phyloP scores from a whole-genome alignment of 2,329 filamentous ascomycete genomes.

The Teratosphaeria epicoccoides region DNA sequence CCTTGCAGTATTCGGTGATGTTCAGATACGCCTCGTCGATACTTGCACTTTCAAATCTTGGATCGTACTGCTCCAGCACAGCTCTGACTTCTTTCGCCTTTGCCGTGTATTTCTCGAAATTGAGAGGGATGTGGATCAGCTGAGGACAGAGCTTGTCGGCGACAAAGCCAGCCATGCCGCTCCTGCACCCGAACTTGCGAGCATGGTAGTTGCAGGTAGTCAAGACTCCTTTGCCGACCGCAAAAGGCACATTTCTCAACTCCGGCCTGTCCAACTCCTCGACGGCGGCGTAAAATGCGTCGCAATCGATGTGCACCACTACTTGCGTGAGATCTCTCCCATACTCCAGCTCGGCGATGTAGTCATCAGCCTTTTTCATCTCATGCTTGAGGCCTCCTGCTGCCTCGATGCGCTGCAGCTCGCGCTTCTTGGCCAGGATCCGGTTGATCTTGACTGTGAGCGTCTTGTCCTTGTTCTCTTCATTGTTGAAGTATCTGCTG shows the following conservation, averaged over 20 bases:
- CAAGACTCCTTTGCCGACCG: constrained; percentile 66
- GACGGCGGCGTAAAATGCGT: constrained; percentile 94
- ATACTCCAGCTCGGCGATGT: constrained; percentile 68
- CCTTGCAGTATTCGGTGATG: constrained; percentile 70
- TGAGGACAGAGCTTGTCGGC: constrained; percentile 88
- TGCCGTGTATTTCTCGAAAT: constrained; percentile 81
- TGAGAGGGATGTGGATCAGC: constrained; percentile 69
- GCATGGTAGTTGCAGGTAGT: constrained; percentile 81
- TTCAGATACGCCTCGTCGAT: constrained; percentile 97
- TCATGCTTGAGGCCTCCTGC: constrained; percentile 51
- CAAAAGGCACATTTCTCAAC: constrained; percentile 76
- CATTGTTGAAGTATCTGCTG: constrained; percentile 90
- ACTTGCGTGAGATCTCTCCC: constrained; percentile 71
- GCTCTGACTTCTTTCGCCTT: constrained; percentile 82
- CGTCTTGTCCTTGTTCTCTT: constrained; percentile 69
- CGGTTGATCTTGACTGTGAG: constrained; percentile 77
- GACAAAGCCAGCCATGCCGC: constrained; percentile 93
- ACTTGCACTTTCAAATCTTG: constrained; percentile 82
- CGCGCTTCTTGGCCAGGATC: constrained; percentile 63
- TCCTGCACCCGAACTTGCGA: constrained; percentile 78
- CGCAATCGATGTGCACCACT: constrained; percentile 91
- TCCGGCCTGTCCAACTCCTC: constrained; percentile 68
- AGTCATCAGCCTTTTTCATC: constrained; percentile 65
- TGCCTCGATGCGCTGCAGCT: constrained; percentile 61
- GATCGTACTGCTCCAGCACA: constrained; percentile 77